A percentile compares a stretch with the other conserved stretches of the same genome.
Evolutionary conservation across 2,329 filamentous ascomycete genomes (phyloP).

Genomic region (Trichophyton equinum): DNA sequence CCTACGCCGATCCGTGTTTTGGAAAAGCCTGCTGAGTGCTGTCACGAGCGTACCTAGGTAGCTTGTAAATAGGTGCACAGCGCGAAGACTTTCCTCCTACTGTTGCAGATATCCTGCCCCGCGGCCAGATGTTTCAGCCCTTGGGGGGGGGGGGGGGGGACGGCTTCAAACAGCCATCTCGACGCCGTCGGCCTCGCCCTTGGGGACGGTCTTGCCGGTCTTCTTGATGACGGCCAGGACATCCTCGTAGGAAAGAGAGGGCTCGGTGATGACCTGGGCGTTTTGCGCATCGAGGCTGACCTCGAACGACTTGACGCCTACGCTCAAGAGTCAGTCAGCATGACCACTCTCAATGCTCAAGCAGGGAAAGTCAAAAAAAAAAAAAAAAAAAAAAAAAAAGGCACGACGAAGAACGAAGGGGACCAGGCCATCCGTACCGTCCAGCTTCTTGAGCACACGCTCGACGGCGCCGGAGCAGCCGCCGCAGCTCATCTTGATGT

Average conservation of each 20-base stretch:
- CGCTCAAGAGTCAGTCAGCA: slow-evolving; percentile 3
- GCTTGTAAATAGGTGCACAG: too few species aligned
- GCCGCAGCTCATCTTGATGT: slow-evolving; percentile 84
- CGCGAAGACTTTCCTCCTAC: too few species aligned
- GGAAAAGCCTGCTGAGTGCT: too few species aligned
- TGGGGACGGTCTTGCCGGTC: slow-evolving; percentile 86
- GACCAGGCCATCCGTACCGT: slow-evolving; percentile 44
- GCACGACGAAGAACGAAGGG: neutral
- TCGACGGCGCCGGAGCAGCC: slow-evolving; percentile 93
- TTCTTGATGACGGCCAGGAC: slow-evolving; percentile 84
- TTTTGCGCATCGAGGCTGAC: slow-evolving; percentile 79
- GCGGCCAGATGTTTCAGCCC: neutral
- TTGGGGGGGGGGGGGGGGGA: too few species aligned
- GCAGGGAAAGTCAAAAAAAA: neutral
- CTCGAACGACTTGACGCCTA: slow-evolving; percentile 76
- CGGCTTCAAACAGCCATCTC: neutral
- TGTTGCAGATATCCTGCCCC: neutral
- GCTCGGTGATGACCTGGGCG: slow-evolving; percentile 61
- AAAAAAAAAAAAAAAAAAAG: neutral
- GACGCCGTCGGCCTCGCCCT: slow-evolving; percentile 35
- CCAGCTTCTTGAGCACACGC: slow-evolving; percentile 80
- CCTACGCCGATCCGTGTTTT: too few species aligned
- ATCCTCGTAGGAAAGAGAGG: slow-evolving; percentile 60
- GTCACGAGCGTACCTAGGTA: too few species aligned
- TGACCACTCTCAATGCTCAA: too few species aligned